phyloP scores from a whole-genome alignment of 805 yeast species.

The Hanseniaspora mollemarum region DNA sequence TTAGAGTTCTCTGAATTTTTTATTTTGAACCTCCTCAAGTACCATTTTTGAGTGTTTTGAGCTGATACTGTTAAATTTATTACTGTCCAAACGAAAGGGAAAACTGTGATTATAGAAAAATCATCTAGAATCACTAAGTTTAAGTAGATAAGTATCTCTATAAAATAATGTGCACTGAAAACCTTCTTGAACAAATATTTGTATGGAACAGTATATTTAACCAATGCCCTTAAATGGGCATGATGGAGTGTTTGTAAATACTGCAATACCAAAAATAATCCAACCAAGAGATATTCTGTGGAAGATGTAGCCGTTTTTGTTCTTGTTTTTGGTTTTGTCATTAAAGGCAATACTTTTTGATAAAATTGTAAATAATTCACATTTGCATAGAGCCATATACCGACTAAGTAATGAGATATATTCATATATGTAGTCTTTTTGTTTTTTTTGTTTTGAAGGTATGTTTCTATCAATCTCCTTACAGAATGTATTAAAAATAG shows the following conservation, averaged over 20 bases:
- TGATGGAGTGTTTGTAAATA: constrained; percentile 36
- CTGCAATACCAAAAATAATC: constrained; percentile 21
- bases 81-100: constrained; percentile 9
- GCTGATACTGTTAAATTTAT: constrained; percentile 10
- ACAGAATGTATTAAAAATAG: constrained; percentile 9
- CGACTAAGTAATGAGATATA: constrained; percentile 54
- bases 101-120: background rate
- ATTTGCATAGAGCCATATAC: constrained; percentile 46
- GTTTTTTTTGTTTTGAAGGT: background rate
- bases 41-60: constrained; percentile 7
- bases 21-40: background rate
- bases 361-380: constrained; percentile 34
- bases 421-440: constrained; percentile 34
- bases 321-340: background rate
- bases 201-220: constrained; percentile 48
- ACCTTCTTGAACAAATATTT: constrained; percentile 39
- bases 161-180: constrained; percentile 58
- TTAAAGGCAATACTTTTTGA: constrained; percentile 22
- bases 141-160: constrained; percentile 48
- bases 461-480: constrained; percentile 13
- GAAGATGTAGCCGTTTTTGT: too few relatives aligned
- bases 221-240: constrained; percentile 36
- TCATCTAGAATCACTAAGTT: constrained; percentile 1
- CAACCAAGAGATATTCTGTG: constrained; percentile 16
- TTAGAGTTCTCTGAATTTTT: background rate